Conservation (phyloP, 495 filamentous ascomycete species). For the Aspergillus affinis region DNA sequence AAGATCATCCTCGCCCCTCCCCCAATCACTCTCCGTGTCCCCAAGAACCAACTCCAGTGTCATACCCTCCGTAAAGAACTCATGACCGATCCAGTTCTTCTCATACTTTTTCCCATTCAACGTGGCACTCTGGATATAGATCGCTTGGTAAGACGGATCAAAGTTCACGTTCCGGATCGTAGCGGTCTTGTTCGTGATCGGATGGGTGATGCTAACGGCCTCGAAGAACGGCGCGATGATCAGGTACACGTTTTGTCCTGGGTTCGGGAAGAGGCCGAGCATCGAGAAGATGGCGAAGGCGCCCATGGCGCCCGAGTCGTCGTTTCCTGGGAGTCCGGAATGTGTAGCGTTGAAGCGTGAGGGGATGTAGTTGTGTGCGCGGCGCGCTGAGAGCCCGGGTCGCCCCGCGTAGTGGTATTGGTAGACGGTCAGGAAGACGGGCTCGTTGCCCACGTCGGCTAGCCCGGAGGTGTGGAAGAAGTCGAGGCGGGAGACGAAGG, state of each 20-base stretch:
- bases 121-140: constrained; percentile 70
- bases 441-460: constrained; percentile 71
- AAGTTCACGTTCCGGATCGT: constrained; percentile 60
- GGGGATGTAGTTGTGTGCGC: constrained; percentile 46
- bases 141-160: constrained; percentile 50
- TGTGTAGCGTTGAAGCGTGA: constrained; percentile 41
- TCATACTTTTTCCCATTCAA: constrained; percentile 63
- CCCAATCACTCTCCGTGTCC: constrained; percentile 65
- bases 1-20: constrained; percentile 59
- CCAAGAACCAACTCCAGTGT: constrained; percentile 68
- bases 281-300: constrained; percentile 59
- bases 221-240: constrained; percentile 59
- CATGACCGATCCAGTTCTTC: constrained; percentile 74
- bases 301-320: constrained; percentile 62
- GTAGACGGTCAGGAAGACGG: constrained; percentile 66
- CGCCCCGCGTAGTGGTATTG: constrained; percentile 72
- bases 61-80: constrained; percentile 70
- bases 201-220: constrained; percentile 48
- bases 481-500: constrained; percentile 62
- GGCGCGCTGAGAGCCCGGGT: constrained; percentile 54
- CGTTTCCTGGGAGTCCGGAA: constrained; percentile 57
- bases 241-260: constrained; percentile 56
- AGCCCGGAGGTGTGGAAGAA: constrained; percentile 56
- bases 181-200: constrained; percentile 61
- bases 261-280: constrained; percentile 61